Conservation (phyloP, 306 rosid species). For the Gastrolobium bilobum region DNA sequence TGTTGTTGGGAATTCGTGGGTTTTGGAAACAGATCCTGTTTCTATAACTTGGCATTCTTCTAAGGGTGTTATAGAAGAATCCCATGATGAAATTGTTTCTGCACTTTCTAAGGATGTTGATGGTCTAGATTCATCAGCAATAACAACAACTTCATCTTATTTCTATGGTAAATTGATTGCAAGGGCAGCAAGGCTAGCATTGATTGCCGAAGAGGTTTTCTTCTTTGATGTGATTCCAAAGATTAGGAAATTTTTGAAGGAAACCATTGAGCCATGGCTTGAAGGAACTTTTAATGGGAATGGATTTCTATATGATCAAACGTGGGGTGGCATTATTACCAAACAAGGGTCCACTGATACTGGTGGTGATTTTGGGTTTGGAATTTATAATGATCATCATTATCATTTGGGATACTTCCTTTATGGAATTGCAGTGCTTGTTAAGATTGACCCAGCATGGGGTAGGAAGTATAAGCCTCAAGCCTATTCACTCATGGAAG, state of each 20-base stretch:
- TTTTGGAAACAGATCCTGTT: constrained; percentile 65
- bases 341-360: constrained; percentile 70
- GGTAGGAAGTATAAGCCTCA: constrained; percentile 74
- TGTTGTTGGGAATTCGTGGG: constrained; percentile 84
- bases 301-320: constrained; percentile 75
- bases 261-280: constrained; percentile 85
- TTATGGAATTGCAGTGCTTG: constrained; percentile 84
- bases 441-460: constrained; percentile 81
- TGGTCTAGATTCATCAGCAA: constrained; percentile 52
- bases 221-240: constrained; percentile 66
- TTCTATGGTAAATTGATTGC: constrained; percentile 83
- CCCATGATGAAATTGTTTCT: constrained; percentile 58
- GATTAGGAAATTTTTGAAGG: constrained; percentile 65
- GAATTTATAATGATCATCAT: constrained; percentile 87
- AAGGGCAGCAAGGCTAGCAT: constrained; percentile 85
- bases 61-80: constrained; percentile 63
- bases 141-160: constrained; percentile 57
- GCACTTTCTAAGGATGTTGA: constrained; percentile 72
- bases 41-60: constrained; percentile 83
- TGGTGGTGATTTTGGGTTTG: constrained; percentile 82
- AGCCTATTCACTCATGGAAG: constrained; percentile 76
- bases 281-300: constrained; percentile 79
- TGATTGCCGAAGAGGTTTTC: constrained; percentile 87
- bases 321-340: constrained; percentile 89
- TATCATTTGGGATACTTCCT: constrained; percentile 82